phyloP scores from a whole-genome alignment of 2,329 filamentous ascomycete species.

The Hypoxylon sp. region DNA sequence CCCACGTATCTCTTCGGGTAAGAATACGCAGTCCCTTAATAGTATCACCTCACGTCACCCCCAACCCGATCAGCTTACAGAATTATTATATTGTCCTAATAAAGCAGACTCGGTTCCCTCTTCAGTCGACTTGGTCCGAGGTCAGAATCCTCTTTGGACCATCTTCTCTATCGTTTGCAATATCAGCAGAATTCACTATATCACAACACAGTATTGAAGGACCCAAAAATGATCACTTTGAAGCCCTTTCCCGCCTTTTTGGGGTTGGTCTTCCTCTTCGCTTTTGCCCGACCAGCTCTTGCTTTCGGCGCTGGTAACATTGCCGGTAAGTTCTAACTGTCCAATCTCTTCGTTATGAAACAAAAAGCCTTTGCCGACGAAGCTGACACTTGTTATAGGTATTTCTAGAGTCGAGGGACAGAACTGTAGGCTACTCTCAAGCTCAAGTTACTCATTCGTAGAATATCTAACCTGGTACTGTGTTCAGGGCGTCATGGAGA shows the following conservation, averaged over 20 bases:
- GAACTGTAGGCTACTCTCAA: constrained; percentile 72
- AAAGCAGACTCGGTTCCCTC: constrained; percentile 17
- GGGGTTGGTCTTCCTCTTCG: constrained; percentile 71
- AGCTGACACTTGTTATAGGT: constrained; percentile 54
- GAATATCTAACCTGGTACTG: constrained; percentile 19
- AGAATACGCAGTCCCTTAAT: constrained; percentile 33
- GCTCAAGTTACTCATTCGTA: not conserved
- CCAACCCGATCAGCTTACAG: constrained; percentile 24
- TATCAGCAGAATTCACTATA: constrained; percentile 16
- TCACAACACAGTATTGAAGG: constrained; percentile 4
- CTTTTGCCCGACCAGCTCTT: constrained; percentile 74
- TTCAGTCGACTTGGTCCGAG: constrained; percentile 1
- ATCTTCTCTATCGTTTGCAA: constrained; percentile 15
- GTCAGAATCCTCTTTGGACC: constrained; percentile 14
- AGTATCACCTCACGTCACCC: constrained; percentile 43
- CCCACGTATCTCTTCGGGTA: constrained; percentile 2
- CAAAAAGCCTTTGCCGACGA: not conserved
- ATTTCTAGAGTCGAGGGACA: constrained; percentile 84
- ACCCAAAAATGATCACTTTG: constrained; percentile 60
- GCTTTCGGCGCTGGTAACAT: constrained; percentile 94
- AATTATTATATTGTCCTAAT: constrained; percentile 19
- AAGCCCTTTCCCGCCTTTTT: constrained; percentile 65
- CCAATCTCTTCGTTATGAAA: not conserved
- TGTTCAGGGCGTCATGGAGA: constrained; percentile 82
- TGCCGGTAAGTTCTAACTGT: constrained; percentile 67